These are phyloP conservation scores for Chrysanthemum makinoi DNA, from an alignment of 129 eudicot species.

Conservation along the genomic window DNA sequence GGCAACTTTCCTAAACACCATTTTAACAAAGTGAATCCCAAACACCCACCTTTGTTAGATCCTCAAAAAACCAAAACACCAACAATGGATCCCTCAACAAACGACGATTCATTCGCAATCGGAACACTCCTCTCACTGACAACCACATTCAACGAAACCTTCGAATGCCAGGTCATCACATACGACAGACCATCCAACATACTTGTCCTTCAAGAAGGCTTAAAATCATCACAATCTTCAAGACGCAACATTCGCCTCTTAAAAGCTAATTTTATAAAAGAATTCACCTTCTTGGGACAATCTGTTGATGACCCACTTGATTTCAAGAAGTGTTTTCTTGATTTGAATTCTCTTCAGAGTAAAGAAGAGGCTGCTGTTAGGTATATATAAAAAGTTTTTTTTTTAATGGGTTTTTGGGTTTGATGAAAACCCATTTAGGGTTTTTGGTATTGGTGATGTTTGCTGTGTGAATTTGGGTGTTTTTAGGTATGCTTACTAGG, in stretches of 20 bases:
- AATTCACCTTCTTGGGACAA: conserved; percentile 65
- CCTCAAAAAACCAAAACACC: too few relatives aligned
- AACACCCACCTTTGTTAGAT: too few relatives aligned
- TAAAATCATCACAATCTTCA: conserved; percentile 45
- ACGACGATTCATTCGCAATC: conserved; percentile 45
- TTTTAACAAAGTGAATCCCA: too few relatives aligned
- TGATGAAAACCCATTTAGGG: too few relatives aligned
- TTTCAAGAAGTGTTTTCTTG: conserved; percentile 60
- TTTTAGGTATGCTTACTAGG: too few relatives aligned
- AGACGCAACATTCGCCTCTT: conserved; percentile 73
- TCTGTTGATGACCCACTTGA: conserved; percentile 73
- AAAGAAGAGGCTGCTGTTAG: conserved; percentile 76
- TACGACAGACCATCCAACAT: conserved; percentile 76
- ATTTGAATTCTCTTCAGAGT: conserved; percentile 65
- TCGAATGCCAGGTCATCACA: conserved; percentile 76
- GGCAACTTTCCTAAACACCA: too few relatives aligned
- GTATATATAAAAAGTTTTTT: background rate
- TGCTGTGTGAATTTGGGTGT: too few relatives aligned
- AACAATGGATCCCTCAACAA: too few relatives aligned
- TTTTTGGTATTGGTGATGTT: too few relatives aligned
- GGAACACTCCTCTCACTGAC: conserved; percentile 76
- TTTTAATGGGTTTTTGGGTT: too few relatives aligned
- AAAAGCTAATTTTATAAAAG: conserved; percentile 82
- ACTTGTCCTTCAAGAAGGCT: conserved; percentile 86
- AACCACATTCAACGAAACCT: conserved; percentile 86